phyloP scores from a whole-genome alignment of 768 basidiomycete genomes.

The Trametes maxima region DNA sequence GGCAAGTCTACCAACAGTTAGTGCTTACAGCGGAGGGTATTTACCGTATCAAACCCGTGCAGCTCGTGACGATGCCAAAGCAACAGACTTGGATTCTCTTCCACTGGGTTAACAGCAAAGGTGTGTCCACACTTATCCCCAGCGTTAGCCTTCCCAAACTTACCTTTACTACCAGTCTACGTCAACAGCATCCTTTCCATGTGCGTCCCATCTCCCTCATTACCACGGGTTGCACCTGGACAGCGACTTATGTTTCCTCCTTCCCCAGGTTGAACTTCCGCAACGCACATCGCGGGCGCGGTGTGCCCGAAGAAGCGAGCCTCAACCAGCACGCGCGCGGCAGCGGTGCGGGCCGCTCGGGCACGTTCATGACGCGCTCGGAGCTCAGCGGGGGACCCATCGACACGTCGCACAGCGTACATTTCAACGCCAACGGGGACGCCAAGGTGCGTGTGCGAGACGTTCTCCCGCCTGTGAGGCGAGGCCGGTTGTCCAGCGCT shows the following conservation, averaged over 20 bases:
- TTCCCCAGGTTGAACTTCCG: constrained; percentile 27
- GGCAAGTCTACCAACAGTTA: neutral
- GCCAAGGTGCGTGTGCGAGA: constrained; percentile 17
- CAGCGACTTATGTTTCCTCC: no score
- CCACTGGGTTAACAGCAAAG: constrained; percentile 26
- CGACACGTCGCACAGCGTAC: constrained; percentile 22
- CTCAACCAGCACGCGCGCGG: constrained; percentile 22
- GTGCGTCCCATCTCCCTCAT: constrained; percentile 4
- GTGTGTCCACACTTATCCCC: neutral
- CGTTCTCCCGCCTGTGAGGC: neutral
- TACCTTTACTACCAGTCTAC: constrained; percentile 16
- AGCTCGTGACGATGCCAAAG: constrained; percentile 19
- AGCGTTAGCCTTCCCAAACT: neutral
- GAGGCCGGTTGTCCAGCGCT: neutral
- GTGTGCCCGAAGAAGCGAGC: constrained; percentile 28
- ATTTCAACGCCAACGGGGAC: constrained; percentile 23
- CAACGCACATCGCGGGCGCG: constrained; percentile 25
- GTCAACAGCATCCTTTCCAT: constrained; percentile 27
- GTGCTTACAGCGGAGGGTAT: neutral
- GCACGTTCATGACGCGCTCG: constrained; percentile 8
- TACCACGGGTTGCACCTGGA: neutral
- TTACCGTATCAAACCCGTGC: neutral
- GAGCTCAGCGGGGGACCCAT: neutral
- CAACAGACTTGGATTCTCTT: constrained; percentile 27
- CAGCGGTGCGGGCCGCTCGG: constrained; percentile 5